These are phyloP conservation scores for Trichoderma parareesei DNA, from an alignment of 495 filamentous ascomycete species.

Conservation along the genomic window DNA sequence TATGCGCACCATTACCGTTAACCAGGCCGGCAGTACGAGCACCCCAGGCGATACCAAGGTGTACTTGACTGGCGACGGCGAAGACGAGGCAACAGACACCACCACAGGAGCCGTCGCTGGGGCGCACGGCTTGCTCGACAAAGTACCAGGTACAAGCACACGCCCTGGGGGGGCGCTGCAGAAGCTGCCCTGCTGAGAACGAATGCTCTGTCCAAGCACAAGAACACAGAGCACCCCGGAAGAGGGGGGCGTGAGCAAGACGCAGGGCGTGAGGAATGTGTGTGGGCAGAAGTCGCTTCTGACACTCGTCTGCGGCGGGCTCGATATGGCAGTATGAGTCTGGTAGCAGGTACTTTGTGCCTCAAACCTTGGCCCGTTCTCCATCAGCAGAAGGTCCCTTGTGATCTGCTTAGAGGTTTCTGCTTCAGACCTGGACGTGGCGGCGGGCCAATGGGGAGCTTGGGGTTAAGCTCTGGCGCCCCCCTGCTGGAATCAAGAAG, in stretches of 20 bases:
- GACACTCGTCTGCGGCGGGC: background rate
- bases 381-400: conserved; percentile 6
- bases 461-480: conserved; percentile 9
- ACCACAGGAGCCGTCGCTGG: background rate
- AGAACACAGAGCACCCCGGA: background rate
- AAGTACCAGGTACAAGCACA: background rate
- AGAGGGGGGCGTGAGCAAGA: background rate
- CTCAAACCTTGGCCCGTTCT: background rate
- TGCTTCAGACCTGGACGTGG: background rate
- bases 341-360: background rate
- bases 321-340: background rate
- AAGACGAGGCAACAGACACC: too few species aligned
- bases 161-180: background rate
- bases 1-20: too few species aligned
- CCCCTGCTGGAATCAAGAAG: background rate
- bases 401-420: conserved; percentile 10
- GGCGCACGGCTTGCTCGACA: background rate
- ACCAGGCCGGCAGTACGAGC: too few species aligned
- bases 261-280: background rate
- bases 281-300: background rate
- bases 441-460: conserved; percentile 10
- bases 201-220: too few species aligned
- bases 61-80: too few species aligned
- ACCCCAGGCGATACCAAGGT: too few species aligned
- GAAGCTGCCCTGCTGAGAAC: too few species aligned